phyloP scores from a whole-genome alignment of 768 basidiomycete species.

The Russula emetica region DNA sequence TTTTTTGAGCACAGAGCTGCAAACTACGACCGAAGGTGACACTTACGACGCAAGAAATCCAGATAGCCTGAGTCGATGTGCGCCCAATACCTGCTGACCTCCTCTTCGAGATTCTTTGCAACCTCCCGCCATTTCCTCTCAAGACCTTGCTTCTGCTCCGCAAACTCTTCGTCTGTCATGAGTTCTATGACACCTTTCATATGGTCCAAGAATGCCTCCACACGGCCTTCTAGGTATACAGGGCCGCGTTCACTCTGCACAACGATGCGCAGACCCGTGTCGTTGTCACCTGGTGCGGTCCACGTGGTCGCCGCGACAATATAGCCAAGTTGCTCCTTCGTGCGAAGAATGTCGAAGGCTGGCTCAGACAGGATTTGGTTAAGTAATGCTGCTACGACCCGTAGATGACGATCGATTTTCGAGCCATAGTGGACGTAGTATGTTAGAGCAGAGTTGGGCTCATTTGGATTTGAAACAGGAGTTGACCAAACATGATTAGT shows the following conservation, averaged over 20 bases:
- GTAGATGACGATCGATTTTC: slow-evolving; percentile 53
- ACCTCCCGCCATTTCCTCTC: slow-evolving; percentile 81
- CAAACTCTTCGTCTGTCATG: slow-evolving; percentile 70
- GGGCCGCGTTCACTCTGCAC: slow-evolving; percentile 86
- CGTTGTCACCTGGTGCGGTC: slow-evolving; percentile 57
- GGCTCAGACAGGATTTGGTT: slow-evolving; percentile 87
- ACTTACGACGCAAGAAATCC: slow-evolving; percentile 83
- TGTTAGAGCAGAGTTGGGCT: slow-evolving; percentile 81
- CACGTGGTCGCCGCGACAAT: slow-evolving; percentile 64
- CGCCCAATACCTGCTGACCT: slow-evolving; percentile 60
- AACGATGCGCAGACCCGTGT: slow-evolving; percentile 74
- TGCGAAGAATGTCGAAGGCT: slow-evolving; percentile 84
- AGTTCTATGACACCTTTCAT: slow-evolving; percentile 64
- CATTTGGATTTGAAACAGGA: slow-evolving; percentile 73
- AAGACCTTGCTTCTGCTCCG: slow-evolving; percentile 70
- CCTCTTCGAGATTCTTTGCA: slow-evolving; percentile 84
- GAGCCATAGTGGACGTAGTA: slow-evolving; percentile 84
- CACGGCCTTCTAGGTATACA: slow-evolving; percentile 76
- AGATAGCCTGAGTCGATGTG: slow-evolving; percentile 76
- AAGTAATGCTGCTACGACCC: slow-evolving; percentile 68
- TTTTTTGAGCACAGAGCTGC: not conserved
- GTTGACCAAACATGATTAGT: slow-evolving; percentile 64
- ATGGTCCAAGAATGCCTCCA: slow-evolving; percentile 79
- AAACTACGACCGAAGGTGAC: not conserved
- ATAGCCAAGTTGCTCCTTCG: slow-evolving; percentile 94